Base-by-base conservation (phyloP, 257 asterid genomes). In the Solanum neorickii region DNA sequence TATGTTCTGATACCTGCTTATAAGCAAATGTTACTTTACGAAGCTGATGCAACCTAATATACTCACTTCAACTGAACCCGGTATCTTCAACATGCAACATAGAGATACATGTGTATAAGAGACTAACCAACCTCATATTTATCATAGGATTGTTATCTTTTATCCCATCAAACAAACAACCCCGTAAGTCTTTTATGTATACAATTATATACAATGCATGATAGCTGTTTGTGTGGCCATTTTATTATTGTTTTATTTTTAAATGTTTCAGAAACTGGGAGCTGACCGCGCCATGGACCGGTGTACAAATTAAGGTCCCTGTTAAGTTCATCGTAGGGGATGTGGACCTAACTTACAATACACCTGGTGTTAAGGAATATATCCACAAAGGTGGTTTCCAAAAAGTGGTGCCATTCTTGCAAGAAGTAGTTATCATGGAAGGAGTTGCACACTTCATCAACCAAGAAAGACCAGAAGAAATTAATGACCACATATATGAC, bases 371-470 rank as follows among this genome's bases (percentile, higher is more conserved):
- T 20, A 87, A 90, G 86, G 91, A 91, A 31, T 91, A 91, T 56
- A 62, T 91, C 27, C 88, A 88, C 74, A 87, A 88, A 29, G 93
- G 92, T 25, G 89, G 91, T 6, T 90, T 91, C 91, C 85, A 86
- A 87, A 87, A 78, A 33, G 85, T 88, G 49, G 92, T 91, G 47
- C 93, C 93, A 16, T 74, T 86, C 42, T 65, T 91, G 90, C 88
- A 91, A 85, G 91, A 91, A 82, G 90, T 86, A 11, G 90, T 87
- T 39, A 83, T 91, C 59, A 52, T 91, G 76, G 89, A 91, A 87
- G 93, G 89, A 25, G 92, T 87, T 11, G 90, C 86, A 35, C 93
- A 91, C 76, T 91, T 91, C 56, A 86, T 90, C 89, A 86, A 90
- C 78, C 91, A 90, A 88, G 93, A 91, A 68, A 90, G 80, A 84